These are phyloP conservation scores for Asterophora parasitica DNA, from an alignment of 768 basidiomycete species.

Conservation along the genomic window DNA sequence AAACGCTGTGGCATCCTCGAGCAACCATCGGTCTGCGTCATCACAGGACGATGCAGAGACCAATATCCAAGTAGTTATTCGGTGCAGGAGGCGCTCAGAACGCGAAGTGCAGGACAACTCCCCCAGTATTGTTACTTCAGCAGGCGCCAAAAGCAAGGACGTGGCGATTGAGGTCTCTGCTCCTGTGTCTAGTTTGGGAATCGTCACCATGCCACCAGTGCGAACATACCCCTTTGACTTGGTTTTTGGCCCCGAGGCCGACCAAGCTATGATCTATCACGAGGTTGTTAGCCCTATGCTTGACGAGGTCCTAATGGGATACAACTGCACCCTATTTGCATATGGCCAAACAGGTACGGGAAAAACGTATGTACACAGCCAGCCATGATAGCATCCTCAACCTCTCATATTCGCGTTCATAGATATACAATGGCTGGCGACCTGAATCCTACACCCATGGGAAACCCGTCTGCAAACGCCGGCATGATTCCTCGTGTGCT, in stretches of 20 bases:
- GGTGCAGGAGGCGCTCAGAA: slow-evolving; percentile 82
- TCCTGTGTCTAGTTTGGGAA: slow-evolving; percentile 65
- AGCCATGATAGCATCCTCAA: neutral
- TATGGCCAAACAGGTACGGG: slow-evolving; percentile 99
- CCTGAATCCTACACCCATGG: slow-evolving; percentile 72
- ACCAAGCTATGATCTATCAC: slow-evolving; percentile 90
- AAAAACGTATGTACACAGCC: slow-evolving; percentile 74
- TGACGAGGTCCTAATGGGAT: slow-evolving; percentile 90
- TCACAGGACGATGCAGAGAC: slow-evolving; percentile 53
- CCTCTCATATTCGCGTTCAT: neutral
- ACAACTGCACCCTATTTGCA: slow-evolving; percentile 96
- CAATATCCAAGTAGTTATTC: slow-evolving; percentile 91
- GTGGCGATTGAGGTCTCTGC: slow-evolving; percentile 77
- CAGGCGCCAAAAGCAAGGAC: slow-evolving; percentile 69
- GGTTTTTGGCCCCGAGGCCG: slow-evolving; percentile 96
- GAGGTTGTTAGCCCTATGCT: slow-evolving; percentile 92
- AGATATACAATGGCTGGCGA: slow-evolving; percentile 99
- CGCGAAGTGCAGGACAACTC: slow-evolving; percentile 83
- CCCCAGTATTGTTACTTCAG: slow-evolving; percentile 78
- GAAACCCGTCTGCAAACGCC: slow-evolving; percentile 82
- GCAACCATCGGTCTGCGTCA: slow-evolving; percentile 18
- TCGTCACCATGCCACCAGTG: slow-evolving; percentile 69
- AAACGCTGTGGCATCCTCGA: slow-evolving; percentile 16
- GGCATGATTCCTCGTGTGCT: slow-evolving; percentile 96
- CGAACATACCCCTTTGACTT: slow-evolving; percentile 92